Evolutionary conservation across 257 asterid genomes (phyloP), one percentile per base, ranked within the genome.

Genomic region (Solanum verrucosum): DNA sequence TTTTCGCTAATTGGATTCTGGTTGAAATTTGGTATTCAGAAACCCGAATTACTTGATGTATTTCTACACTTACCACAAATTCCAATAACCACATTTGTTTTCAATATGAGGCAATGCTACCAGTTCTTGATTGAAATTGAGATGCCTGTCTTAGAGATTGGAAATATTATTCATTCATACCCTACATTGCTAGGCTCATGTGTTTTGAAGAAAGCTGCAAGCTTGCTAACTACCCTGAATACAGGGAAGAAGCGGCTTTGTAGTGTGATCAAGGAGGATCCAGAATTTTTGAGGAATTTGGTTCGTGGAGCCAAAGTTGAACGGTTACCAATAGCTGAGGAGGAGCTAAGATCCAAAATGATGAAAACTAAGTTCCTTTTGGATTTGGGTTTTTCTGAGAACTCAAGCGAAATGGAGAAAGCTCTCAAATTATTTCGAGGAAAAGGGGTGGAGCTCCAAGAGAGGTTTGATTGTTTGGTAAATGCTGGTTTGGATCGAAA

Each of bases 401-500:
- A 93, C 71, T 93, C 98, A 0, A 84, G 72, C n/a, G 95, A 93
- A 75, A 90, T 93, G 94, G 92, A 91, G 42, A 91, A 63, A 92
- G 95, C 98, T 84, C 79, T 93, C 60, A 95, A 90, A 87, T 59
- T 5, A 16, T 87, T 91, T 87, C 92, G 95, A 65, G 98, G 96
- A 59, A 93, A 84, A 87, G 98, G 95, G 86, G 78, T 49, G 87
- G 95, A 94, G 63, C 96, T 94, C 86, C 97, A 93, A 81, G 94
- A 93, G 90, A 93, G 98, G 90, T 94, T 92, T 68, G 94, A 94
- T 87, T 92, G 93, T 88, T 89, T 94, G 81, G 91, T 94, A 34
- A 83, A 90, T 35, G 86, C 90, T 25, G 98, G 98, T 83, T 68
- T 95, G 73, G 88, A 90, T 29, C 90, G 88, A 7, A 90, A 93